These are phyloP conservation scores for Phylloporus sp. DNA, from an alignment of 768 basidiomycete genomes.

Conservation along the genomic window DNA sequence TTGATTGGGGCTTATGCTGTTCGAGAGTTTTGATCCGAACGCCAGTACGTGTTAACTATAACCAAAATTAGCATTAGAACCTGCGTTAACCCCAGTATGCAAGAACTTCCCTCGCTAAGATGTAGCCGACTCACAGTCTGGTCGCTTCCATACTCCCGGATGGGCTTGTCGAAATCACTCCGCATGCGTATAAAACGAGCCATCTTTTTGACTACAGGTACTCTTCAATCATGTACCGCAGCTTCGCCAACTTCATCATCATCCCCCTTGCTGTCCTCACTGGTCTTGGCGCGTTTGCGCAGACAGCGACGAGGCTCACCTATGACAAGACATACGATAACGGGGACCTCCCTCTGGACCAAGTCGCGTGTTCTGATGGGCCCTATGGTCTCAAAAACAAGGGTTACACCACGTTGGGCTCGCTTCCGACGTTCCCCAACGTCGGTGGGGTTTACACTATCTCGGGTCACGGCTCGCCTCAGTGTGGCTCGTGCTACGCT, in stretches of 20 bases:
- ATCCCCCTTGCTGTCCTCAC: conserved; percentile 11
- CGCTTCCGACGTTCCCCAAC: conserved; percentile 36
- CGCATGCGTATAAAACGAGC: neutral
- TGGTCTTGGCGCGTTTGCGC: conserved; percentile 21
- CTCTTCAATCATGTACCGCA: conserved; percentile 22
- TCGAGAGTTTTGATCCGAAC: no score
- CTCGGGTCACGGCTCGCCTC: conserved; percentile 16
- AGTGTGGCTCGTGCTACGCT: conserved; percentile 31
- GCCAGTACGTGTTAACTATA: no score
- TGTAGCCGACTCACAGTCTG: neutral
- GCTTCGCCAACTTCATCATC: conserved; percentile 14
- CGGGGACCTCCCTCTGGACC: conserved; percentile 19
- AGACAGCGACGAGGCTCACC: conserved; percentile 27
- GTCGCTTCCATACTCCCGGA: neutral
- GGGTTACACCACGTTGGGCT: conserved; percentile 34
- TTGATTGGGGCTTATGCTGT: no score
- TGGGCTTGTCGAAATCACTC: neutral
- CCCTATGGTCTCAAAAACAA: conserved; percentile 34
- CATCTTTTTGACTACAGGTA: neutral
- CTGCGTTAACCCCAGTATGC: no score
- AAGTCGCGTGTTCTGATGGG: conserved; percentile 39
- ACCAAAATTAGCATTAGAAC: no score
- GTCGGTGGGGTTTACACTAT: conserved; percentile 32
- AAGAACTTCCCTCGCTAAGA: neutral
- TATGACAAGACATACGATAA: conserved; percentile 39